Evolutionary conservation across 148 eudicot genomes (phyloP), one percentile per base, ranked within the genome.

Genomic region (Limonium bicolor): DNA sequence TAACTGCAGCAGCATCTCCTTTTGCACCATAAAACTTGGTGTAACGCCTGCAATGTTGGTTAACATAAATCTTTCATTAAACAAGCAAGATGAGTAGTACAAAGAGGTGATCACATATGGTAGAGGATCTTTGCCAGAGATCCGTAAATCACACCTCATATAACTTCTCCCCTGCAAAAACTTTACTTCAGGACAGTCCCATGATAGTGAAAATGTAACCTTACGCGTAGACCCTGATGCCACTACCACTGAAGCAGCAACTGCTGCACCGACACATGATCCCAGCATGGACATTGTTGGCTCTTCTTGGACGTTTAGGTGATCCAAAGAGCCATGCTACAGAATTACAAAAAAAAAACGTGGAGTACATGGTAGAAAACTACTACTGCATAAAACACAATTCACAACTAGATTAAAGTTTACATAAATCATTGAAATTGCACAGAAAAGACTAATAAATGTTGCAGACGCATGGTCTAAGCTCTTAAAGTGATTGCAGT

Each of bases 121-220:
- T n/a, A n/a, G n/a, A n/a, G n/a, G n/a, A n/a, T n/a, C n/a, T n/a
- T n/a, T n/a, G n/a, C 30, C 30, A 43, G 19, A 24, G 6, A 31
- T 4, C 7, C 9, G 6, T 15, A 13, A 27, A 24, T 29, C 23
- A 48, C 1, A 77, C 97, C 87, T 68, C 51, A 68, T 64, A 58
- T 84, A 90, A 23, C 76, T 84, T 72, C 71, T 79, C 41, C 74
- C 86, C 53, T 62, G 70, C 16, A 40, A 54, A 56, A 90, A 90
- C 30, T 60, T 68, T 28, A 84, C 73, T 52, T 90, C 76, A 41
- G 97, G 93, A 62, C 95, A 90, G 66, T 77, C 93, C 95, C 97
- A 90, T 64, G 97, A 73, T 53, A 90, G 53, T 23, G 97, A 90
- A 68, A 90, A 90, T 22, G 93, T 80, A 24, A 80, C 78, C 19